These are phyloP conservation scores for Fagopyrum esculentum DNA, from an alignment of 148 eudicot species.

Conservation along the genomic window DNA sequence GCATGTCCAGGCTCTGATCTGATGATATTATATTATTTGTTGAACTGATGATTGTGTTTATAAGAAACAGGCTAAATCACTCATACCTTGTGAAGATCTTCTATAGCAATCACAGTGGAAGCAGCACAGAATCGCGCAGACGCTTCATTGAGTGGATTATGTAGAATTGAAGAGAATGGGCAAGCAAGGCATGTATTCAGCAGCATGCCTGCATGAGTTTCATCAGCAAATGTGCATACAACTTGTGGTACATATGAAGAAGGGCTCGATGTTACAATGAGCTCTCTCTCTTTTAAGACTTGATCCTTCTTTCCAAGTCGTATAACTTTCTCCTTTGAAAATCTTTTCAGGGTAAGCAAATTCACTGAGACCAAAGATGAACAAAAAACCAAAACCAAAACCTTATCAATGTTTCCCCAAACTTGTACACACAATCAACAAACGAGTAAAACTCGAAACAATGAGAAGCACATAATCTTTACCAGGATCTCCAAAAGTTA, in stretches of 20 bases:
- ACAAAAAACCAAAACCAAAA: neutral
- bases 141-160: constrained; percentile 59
- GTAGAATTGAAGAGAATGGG: constrained; percentile 59
- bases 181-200: constrained; percentile 70
- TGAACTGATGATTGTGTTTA: neutral
- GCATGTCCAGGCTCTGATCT: neutral
- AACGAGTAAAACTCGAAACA: neutral
- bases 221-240: constrained; percentile 78
- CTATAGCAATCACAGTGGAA: constrained; percentile 59
- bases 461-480: neutral
- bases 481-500: constrained; percentile 61
- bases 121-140: constrained; percentile 86
- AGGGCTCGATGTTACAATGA: constrained; percentile 43
- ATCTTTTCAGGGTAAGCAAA: constrained; percentile 70
- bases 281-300: constrained; percentile 70
- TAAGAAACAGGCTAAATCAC: neutral
- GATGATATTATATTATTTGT: neutral
- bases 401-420: neutral
- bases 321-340: constrained; percentile 65
- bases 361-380: constrained; percentile 32
- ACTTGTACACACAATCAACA: neutral
- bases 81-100: constrained; percentile 72
- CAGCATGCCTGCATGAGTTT: constrained; percentile 65
- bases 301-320: constrained; percentile 71
- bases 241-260: constrained; percentile 60